Conservation (phyloP, 2,329 filamentous ascomycete genomes). For the Verticillium alfalfae region DNA sequence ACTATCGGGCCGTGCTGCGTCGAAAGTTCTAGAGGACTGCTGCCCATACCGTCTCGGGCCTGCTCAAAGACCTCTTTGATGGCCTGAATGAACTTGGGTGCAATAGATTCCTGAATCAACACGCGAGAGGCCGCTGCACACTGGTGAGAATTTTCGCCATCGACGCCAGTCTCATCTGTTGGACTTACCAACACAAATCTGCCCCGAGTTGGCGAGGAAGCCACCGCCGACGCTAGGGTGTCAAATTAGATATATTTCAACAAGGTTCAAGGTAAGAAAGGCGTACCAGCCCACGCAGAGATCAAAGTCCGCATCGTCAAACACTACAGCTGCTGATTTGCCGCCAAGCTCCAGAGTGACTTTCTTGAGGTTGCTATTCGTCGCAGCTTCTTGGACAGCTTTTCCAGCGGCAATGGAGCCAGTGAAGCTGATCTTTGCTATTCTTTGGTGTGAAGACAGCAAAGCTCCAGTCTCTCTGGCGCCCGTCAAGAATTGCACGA, state of each 20-base stretch:
- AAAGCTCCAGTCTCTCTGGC: conserved; percentile 54
- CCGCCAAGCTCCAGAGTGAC: conserved; percentile 39
- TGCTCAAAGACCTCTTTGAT: conserved; percentile 59
- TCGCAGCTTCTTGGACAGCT: conserved; percentile 64
- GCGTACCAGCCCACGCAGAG: conserved; percentile 54
- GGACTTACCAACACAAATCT: conserved; percentile 36
- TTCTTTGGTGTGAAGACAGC: conserved; percentile 54
- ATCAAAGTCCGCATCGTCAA: conserved; percentile 40
- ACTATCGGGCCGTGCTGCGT: conserved; percentile 64
- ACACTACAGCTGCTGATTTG: conserved; percentile 37
- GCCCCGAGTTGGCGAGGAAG: conserved; percentile 10
- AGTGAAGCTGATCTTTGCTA: conserved; percentile 71
- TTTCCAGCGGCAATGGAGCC: conserved; percentile 63
- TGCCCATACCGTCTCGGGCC: conserved; percentile 50
- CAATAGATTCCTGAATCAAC: conserved; percentile 6
- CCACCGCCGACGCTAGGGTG: conserved; percentile 41
- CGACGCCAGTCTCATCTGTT: conserved; percentile 61
- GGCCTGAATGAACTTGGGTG: conserved; percentile 44
- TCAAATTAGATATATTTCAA: neutral
- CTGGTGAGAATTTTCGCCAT: conserved; percentile 54
- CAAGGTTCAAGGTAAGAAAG: conserved; percentile 36
- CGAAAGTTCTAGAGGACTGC: conserved; percentile 56
- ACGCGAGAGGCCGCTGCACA: conserved; percentile 5
- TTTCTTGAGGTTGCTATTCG: conserved; percentile 40
- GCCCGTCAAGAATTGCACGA: conserved; percentile 10